These are phyloP conservation scores for Hypoxylon sp. DNA, from an alignment of 2,329 filamentous ascomycete species.

Conservation along the genomic window DNA sequence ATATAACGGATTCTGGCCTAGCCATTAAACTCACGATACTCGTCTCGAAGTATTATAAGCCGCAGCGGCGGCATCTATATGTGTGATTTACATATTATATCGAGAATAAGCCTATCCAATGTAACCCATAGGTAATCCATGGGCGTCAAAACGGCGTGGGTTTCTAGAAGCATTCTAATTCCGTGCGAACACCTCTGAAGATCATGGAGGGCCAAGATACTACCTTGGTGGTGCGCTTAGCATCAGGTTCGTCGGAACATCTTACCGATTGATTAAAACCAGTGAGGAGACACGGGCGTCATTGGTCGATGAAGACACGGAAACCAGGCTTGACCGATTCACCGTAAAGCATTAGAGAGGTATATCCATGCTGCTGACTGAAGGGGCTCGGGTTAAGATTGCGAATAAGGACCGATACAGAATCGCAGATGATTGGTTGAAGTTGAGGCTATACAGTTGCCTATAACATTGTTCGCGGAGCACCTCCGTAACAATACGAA, in stretches of 20 bases:
- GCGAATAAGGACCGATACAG: conserved; percentile 46
- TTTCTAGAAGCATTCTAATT: conserved; percentile 45
- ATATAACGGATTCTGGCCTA: conserved; percentile 29
- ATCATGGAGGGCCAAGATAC: conserved; percentile 37
- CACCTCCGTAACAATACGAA: conserved; percentile 41
- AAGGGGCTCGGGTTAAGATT: conserved; percentile 43
- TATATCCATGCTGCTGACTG: conserved; percentile 45
- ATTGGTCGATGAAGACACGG: conserved; percentile 36
- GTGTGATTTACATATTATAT: conserved; percentile 36
- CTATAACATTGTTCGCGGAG: conserved; percentile 40
- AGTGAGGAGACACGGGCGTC: conserved; percentile 36
- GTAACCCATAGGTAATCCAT: conserved; percentile 16
- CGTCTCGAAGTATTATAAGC: conserved; percentile 32
- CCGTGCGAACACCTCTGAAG: conserved; percentile 24
- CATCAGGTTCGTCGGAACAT: conserved; percentile 42
- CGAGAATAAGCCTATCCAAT: conserved; percentile 25
- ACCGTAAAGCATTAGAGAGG: conserved; percentile 34
- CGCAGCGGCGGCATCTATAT: conserved; percentile 36
- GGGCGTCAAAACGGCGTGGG: conserved; percentile 31
- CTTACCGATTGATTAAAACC: conserved; percentile 44
- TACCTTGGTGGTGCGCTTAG: conserved; percentile 42
- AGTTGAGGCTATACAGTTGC: conserved; percentile 44
- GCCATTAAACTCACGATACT: conserved; percentile 31
- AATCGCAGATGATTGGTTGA: conserved; percentile 36
- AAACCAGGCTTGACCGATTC: conserved; percentile 39